Percentiles rank a stretch among this genome's conserved stretches.
phyloP scores from a whole-genome alignment of 83 land plant genomes.

The Picea abies region DNA sequence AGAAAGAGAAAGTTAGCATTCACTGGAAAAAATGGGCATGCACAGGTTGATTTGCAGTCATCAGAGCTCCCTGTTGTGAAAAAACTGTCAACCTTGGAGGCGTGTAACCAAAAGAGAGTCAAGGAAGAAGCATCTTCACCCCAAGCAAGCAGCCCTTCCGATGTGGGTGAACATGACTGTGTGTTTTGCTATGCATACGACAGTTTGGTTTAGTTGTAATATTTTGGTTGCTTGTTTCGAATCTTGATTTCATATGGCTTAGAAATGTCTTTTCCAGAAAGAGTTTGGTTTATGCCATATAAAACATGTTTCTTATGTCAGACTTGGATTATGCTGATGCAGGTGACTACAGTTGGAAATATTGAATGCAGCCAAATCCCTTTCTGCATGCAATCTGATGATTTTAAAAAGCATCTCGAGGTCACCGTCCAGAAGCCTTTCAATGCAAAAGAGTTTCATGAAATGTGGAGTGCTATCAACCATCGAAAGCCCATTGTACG shows the following conservation, averaged over 20 bases:
- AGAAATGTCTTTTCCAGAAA: background rate
- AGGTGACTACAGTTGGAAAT: slow-evolving; percentile 13
- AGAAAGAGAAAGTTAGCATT: slow-evolving; percentile 1
- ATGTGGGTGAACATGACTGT: background rate
- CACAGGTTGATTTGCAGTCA: background rate
- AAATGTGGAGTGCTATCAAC: slow-evolving; percentile 12
- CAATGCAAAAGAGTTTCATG: slow-evolving; percentile 18
- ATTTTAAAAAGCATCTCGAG: slow-evolving; percentile 21
- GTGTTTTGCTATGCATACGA: too few relatives aligned
- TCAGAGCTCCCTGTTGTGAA: background rate
- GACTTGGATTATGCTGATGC: background rate
- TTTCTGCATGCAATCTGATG: slow-evolving; percentile 4
- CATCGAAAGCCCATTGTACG: slow-evolving; percentile 25
- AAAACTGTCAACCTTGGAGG: background rate
- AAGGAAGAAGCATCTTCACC: slow-evolving; percentile 17
- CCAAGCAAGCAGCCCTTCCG: slow-evolving; percentile 10
- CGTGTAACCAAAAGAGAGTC: background rate
- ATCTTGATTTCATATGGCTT: background rate
- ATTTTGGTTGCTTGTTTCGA: background rate
- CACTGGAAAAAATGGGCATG: background rate
- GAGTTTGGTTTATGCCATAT: background rate
- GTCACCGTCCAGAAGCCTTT: slow-evolving; percentile 23
- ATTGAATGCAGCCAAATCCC: slow-evolving; percentile 8
- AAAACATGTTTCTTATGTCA: background rate
- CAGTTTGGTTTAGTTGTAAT: background rate